Evolutionary conservation across 345 rosid species (phyloP).

Genomic region (Hibiscus mutabilis): DNA sequence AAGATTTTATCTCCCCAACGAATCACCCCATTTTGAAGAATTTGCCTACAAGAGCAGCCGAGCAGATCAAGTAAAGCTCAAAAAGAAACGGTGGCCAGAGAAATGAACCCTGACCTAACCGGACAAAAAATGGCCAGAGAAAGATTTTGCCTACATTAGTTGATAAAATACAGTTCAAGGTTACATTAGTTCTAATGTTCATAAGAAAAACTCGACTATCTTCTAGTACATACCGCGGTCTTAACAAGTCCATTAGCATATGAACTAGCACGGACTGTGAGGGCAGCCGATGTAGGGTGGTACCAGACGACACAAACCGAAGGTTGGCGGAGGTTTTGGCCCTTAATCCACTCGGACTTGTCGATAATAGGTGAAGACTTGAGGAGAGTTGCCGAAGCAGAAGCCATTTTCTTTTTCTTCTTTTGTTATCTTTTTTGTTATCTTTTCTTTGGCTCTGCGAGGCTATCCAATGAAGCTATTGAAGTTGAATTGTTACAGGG

Average conservation of each 20-base stretch:
- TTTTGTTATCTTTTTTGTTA: no score
- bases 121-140: no score
- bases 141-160: no score
- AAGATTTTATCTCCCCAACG: no score
- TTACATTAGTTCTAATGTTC: background rate
- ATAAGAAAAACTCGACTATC: no score
- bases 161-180: no score
- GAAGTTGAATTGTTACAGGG: background rate
- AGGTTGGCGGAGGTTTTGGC: slow-evolving; percentile 59
- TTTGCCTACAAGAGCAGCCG: no score
- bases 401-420: slow-evolving; percentile 45
- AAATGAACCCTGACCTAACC: no score
- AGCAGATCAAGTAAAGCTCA: no score
- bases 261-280: slow-evolving; percentile 64
- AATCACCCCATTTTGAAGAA: no score
- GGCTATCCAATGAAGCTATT: slow-evolving; percentile 13
- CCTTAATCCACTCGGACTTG: slow-evolving; percentile 83
- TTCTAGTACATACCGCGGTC: slow-evolving; percentile 65
- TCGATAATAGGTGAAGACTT: slow-evolving; percentile 77
- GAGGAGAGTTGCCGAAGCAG: slow-evolving; percentile 60
- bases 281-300: slow-evolving; percentile 33
- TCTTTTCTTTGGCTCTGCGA: background rate
- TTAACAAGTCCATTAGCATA: slow-evolving; percentile 95
- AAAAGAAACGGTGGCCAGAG: no score
- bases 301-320: slow-evolving; percentile 41